These are phyloP conservation scores for Sugiyamaella sp. DNA, from an alignment of 1,139 yeast genomes.

Conservation along the genomic window DNA sequence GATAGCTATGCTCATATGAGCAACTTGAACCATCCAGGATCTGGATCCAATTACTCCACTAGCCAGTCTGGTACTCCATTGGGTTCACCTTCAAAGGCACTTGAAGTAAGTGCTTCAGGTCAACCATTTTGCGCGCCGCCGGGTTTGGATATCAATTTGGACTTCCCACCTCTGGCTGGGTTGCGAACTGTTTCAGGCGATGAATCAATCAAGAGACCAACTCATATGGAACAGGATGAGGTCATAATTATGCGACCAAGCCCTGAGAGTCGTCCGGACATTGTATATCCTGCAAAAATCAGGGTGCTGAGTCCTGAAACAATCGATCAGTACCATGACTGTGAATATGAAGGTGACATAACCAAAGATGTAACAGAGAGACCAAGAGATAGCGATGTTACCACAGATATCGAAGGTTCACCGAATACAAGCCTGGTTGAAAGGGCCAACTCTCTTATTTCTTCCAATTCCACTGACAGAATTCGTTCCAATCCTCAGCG, in stretches of 20 bases:
- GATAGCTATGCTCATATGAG: too few relatives aligned
- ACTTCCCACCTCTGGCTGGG: background rate
- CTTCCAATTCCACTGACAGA: too few relatives aligned
- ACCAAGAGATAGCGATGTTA: background rate
- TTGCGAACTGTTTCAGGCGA: background rate
- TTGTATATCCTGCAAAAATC: background rate
- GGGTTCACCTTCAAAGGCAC: background rate
- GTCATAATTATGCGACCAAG: background rate
- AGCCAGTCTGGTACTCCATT: background rate
- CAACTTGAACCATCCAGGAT: too few relatives aligned
- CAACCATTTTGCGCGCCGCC: too few relatives aligned
- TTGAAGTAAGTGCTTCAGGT: too few relatives aligned
- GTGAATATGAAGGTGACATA: background rate
- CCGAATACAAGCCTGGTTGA: too few relatives aligned
- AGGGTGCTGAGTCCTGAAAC: background rate
- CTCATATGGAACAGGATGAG: background rate
- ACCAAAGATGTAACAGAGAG: background rate
- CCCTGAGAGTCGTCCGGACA: background rate
- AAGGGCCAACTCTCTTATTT: too few relatives aligned
- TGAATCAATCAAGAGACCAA: background rate
- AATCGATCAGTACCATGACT: background rate
- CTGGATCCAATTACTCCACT: background rate
- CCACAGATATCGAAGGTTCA: too few relatives aligned
- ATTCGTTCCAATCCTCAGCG: too few relatives aligned
- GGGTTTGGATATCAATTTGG: background rate